These are phyloP conservation scores for Kodamaea fukazawae DNA, from an alignment of 805 yeast genomes.

Conservation along the genomic window DNA sequence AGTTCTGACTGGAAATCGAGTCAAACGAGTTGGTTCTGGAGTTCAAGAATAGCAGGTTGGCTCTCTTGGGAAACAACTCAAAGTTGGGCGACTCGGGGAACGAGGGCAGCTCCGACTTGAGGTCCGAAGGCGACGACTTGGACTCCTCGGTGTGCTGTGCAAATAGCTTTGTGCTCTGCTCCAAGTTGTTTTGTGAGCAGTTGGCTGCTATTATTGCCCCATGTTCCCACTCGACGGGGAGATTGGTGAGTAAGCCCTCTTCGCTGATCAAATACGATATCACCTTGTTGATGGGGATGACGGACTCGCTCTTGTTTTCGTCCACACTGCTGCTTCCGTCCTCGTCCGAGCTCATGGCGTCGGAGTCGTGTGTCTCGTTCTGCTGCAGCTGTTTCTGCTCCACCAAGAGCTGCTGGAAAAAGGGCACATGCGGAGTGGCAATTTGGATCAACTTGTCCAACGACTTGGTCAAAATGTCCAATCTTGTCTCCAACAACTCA, in stretches of 20 bases:
- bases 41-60: constrained; percentile 17
- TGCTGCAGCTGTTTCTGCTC: constrained; percentile 9
- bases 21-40: constrained; percentile 9
- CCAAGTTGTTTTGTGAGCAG: constrained; percentile 23
- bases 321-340: constrained; percentile 1
- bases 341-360: constrained; percentile 4
- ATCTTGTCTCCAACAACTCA: constrained; percentile 58
- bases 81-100: constrained; percentile 8
- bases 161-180: constrained; percentile 28
- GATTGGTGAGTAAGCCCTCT: constrained; percentile 36
- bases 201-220: constrained; percentile 44
- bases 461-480: constrained; percentile 50
- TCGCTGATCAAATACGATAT: constrained; percentile 42
- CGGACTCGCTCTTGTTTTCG: constrained; percentile 11
- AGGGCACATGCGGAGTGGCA: constrained; percentile 23
- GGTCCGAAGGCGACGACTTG: no score
- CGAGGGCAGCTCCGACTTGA: background rate
- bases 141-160: constrained; percentile 25
- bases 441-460: constrained; percentile 39
- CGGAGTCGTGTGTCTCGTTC: constrained; percentile 4
- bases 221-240: constrained; percentile 45
- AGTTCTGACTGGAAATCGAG: constrained; percentile 7
- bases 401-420: constrained; percentile 7
- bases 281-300: constrained; percentile 47
- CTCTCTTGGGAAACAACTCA: constrained; percentile 14